Evolutionary conservation across 768 basidiomycete genomes (phyloP).

Genomic region (Naganishia onofrii): DNA sequence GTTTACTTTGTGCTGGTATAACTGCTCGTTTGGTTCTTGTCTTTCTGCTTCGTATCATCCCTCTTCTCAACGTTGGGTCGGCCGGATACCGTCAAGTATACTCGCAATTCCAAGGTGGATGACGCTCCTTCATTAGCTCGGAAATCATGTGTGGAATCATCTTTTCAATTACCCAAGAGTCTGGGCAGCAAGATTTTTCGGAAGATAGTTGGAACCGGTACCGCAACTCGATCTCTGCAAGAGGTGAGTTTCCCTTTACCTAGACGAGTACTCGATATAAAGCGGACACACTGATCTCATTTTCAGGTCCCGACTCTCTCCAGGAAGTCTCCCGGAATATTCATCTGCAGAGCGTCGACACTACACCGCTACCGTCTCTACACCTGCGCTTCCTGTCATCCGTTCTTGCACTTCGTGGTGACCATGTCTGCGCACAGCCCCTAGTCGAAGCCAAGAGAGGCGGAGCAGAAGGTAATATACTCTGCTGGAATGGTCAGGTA

Average conservation of each 20-base stretch:
- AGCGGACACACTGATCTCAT: background rate
- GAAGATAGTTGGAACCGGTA: background rate
- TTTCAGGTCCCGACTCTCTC: constrained; percentile 10
- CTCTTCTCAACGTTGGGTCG: too few relatives aligned
- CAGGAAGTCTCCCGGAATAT: background rate
- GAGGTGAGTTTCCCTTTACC: constrained; percentile 14
- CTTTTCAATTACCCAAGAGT: background rate
- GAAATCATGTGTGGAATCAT: constrained; percentile 27
- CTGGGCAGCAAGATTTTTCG: too few relatives aligned
- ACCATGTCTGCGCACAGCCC: constrained; percentile 40
- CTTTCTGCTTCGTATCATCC: too few relatives aligned
- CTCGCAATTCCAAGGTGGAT: too few relatives aligned
- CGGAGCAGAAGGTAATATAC: constrained; percentile 34
- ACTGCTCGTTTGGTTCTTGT: too few relatives aligned
- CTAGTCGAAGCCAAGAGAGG: constrained; percentile 28
- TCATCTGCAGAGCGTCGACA: background rate
- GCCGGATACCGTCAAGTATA: too few relatives aligned
- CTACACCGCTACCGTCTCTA: constrained; percentile 13
- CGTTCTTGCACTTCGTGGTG: constrained; percentile 47
- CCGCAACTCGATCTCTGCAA: background rate
- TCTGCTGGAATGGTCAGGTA: constrained; percentile 50
- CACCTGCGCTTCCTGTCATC: constrained; percentile 39
- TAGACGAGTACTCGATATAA: background rate
- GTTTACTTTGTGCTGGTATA: too few relatives aligned
- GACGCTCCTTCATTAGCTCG: background rate